phyloP scores from a whole-genome alignment of 2,329 filamentous ascomycete genomes.

The Botrytis tulipae region DNA sequence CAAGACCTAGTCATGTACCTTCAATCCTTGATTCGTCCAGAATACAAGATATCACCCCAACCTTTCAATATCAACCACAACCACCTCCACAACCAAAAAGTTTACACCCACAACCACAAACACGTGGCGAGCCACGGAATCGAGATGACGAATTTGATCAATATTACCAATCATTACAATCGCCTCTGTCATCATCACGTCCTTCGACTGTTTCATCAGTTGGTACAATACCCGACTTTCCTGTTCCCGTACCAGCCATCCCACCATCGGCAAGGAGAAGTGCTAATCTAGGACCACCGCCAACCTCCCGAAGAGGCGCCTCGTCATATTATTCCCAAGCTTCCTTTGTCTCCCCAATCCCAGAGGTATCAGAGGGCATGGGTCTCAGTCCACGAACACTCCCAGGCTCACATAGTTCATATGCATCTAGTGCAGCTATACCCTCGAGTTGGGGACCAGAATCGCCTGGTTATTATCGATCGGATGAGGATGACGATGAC shows the following conservation, averaged over 20 bases:
- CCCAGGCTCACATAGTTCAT: constrained; percentile 59
- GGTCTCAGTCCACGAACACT: constrained; percentile 44
- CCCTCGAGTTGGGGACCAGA: constrained; percentile 63
- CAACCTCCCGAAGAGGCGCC: constrained; percentile 57
- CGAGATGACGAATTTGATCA: constrained; percentile 16
- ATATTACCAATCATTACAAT: constrained; percentile 25
- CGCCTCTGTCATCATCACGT: constrained; percentile 51
- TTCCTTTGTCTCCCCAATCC: constrained; percentile 72
- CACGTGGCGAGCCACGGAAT: constrained; percentile 27
- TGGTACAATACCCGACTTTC: constrained; percentile 56
- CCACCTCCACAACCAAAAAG: constrained; percentile 6
- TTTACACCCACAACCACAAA: constrained; percentile 39
- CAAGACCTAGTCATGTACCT: constrained; percentile 58
- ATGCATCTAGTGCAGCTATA: constrained; percentile 70
- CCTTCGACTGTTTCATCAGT: constrained; percentile 53
- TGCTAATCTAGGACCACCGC: constrained; percentile 57
- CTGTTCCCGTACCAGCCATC: constrained; percentile 31
- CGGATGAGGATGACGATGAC: constrained; percentile 35
- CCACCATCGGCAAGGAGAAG: constrained; percentile 45
- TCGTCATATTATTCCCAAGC: constrained; percentile 64
- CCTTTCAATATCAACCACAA: constrained; percentile 46
- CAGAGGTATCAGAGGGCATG: constrained; percentile 53
- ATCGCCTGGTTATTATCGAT: constrained; percentile 42
- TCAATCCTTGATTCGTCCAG: constrained; percentile 57
- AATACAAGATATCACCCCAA: constrained; percentile 55